Evolutionary conservation across 1,284 basidiomycete genomes (phyloP), one percentile per base, ranked within the genome.

Genomic region (Trichosporon sp.): DNA sequence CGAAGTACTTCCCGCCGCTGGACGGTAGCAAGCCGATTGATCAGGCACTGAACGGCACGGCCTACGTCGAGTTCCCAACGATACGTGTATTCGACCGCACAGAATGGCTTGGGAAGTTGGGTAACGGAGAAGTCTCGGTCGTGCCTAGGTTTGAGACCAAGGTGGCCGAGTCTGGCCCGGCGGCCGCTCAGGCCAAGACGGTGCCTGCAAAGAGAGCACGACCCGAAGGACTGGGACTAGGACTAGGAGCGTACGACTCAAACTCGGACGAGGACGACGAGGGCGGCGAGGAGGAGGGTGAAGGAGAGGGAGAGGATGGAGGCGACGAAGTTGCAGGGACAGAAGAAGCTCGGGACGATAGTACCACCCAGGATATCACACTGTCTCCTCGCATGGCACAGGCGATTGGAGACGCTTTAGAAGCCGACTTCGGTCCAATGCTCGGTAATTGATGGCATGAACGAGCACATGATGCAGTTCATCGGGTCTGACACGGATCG

Each of bases 61-160:
- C 85, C 34, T 91, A 91, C 73, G 83, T 89, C 49, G 92, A 94
- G 77, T 93, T 86, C 71, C 91, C 92, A 3, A 87, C 86, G 0
- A 85, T 95, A 46, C 86, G 90, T 58, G 78, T 94, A 4, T 88
- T 86, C 81, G 84, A 87, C 58, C 84, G 85, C 14, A 31, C 49
- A 3, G 79, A 81, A 16, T 92, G 91, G 79, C 78, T 78, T 5
- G 86, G 85, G 6, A 81, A 80, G 10, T 71, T 89, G 34, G 80
- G 60, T 27, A 44, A 62, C 1, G 71, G 74, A 10, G 62, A 61
- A 8, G 60, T 69, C 6, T 63, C 85, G 2, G 70, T 80, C 14
- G 74, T 85, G 56, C 68, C 69, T 1, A 32, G 36, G 31, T 31
- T 40, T 8, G 59, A 64, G 27, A 56, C 27, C 4, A 52, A 23